Evolutionary conservation across 2,329 filamentous ascomycete species (phyloP), one percentile per base, ranked within the genome.

Genomic region (Diaporthe helianthi): DNA sequence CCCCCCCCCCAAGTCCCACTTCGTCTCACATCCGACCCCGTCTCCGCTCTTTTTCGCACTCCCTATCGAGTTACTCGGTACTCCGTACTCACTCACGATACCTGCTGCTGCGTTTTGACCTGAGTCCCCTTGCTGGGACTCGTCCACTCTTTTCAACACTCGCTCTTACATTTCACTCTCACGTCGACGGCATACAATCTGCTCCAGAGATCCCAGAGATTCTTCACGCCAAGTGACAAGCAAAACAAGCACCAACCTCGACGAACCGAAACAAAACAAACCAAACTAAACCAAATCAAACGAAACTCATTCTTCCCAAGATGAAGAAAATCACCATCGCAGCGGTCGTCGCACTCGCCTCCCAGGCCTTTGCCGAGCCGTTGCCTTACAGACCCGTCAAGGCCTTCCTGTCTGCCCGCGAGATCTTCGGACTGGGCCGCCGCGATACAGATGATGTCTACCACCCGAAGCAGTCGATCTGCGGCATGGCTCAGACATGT

Each of bases 401-500:
- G 66, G 77, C 77, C 65, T 78, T 79, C 76, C 77, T 80, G 73
- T 79, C 79, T 3, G 67, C 75, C 66, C 77, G 76, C 69, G 69
- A 75, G n/a, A 71, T 78, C 26, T 79, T 84, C 73, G 82, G 83
- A 69, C 77, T 86, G 64, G 76, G 76, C 55, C 81, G 78, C 74
- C 84, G 83, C 76, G 79, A 80, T 74, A 81, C 76, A 73, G 78
- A 77, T 74, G 78, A 77, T 75, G 85, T 81, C 73, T 88, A 86
- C 79, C 78, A 80, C 78, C 86, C 83, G 65, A 79, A 82, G 70
- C 79, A 83, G 77, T 80, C 80, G 67, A 74, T 79, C 71, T 89
- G 86, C 76, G 82, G 82, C 61, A 74, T 78, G 17, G 87, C 86
- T 71, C 75, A 77, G 66, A 86, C 84, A 47, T 89, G 87, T 78